phyloP scores from a whole-genome alignment of 129 eudicot genomes.

The Centrapalus pauciflorus region DNA sequence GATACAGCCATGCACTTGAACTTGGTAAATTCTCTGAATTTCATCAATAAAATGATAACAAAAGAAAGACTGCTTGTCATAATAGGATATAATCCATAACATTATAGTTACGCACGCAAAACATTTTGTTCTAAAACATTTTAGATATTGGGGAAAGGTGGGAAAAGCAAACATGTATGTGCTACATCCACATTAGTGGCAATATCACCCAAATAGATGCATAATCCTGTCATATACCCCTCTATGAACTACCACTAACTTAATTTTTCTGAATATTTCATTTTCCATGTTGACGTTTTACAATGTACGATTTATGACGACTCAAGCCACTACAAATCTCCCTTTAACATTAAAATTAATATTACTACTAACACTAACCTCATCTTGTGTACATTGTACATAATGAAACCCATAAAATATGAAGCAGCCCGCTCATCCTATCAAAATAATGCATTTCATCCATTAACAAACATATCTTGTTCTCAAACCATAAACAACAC shows the following conservation, averaged over 20 bases:
- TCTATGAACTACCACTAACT: neutral
- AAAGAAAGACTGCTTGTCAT: neutral
- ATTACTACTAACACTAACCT: neutral
- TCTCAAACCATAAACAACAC: neutral
- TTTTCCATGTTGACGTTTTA: neutral
- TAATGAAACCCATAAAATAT: neutral
- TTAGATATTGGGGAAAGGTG: neutral
- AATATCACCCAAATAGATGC: neutral
- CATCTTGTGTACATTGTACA: neutral
- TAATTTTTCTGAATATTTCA: neutral
- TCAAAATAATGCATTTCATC: neutral
- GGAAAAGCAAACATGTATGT: neutral
- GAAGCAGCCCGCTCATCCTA: neutral
- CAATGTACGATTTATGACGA: neutral
- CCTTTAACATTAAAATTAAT: neutral
- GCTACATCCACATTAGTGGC: neutral
- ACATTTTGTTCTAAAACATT: too few species aligned
- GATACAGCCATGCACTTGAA: conserved; percentile 21
- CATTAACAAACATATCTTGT: too few species aligned
- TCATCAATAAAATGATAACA: neutral
- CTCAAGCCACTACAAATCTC: neutral
- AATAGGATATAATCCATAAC: conserved; percentile 1
- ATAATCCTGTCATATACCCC: neutral
- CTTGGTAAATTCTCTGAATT: conserved; percentile 27
- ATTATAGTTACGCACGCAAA: neutral